Conservation (phyloP, 225 moss, liverwort and hornwort genomes). For the Pleurozium schreberi region DNA sequence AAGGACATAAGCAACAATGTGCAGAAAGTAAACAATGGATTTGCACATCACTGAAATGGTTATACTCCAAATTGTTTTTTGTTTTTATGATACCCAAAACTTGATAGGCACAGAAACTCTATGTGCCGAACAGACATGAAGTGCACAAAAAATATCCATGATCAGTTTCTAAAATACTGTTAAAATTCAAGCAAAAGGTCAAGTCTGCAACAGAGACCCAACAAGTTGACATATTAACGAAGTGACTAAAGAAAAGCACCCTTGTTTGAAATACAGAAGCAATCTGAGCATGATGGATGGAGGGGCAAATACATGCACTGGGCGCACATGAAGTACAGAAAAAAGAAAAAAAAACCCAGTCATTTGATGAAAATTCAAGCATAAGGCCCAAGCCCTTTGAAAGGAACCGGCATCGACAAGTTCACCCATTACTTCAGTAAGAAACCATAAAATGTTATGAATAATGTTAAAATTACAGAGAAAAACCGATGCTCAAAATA, state of each 20-base stretch:
- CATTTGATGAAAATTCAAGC: neutral
- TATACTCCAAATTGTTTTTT: neutral
- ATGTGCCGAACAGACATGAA: neutral
- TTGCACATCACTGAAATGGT: neutral
- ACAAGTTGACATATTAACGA: neutral
- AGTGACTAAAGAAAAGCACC: neutral
- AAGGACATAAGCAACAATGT: neutral
- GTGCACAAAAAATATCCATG: neutral
- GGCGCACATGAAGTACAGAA: neutral
- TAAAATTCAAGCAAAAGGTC: neutral
- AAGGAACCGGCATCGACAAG: neutral
- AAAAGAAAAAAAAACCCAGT: neutral
- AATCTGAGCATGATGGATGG: neutral
- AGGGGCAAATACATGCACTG: neutral
- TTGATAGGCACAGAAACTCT: neutral
- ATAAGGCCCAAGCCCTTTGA: neutral
- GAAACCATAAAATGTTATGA: neutral
- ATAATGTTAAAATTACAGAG: neutral
- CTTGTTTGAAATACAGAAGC: neutral
- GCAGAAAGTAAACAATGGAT: neutral
- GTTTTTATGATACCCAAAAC: no score
- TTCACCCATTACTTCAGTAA: neutral
- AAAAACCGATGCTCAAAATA: neutral
- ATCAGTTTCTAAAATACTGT: neutral
- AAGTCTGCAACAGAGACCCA: neutral